Conservation (phyloP, 495 filamentous ascomycete genomes). For the Penicillium dipodomyicola region DNA sequence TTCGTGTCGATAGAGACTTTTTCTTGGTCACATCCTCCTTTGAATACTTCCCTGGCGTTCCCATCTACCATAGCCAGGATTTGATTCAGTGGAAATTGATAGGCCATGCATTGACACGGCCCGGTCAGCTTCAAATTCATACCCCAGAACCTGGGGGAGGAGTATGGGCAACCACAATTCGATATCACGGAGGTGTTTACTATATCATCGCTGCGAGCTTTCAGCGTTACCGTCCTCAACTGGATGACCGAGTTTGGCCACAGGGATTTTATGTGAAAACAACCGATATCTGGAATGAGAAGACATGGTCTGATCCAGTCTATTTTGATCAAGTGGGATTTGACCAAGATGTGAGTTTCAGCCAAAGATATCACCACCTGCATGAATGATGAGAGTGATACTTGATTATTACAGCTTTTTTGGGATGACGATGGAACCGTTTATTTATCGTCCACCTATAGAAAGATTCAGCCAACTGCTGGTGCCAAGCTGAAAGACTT, state of each 20-base stretch:
- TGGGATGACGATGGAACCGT: slow-evolving; percentile 43
- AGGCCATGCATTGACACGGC: slow-evolving; percentile 56
- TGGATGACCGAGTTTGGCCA: slow-evolving; percentile 45
- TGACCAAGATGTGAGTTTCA: slow-evolving; percentile 44
- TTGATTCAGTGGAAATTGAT: slow-evolving; percentile 48
- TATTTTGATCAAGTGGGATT: slow-evolving; percentile 50
- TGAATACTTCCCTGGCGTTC: slow-evolving; percentile 47
- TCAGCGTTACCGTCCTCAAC: slow-evolving; percentile 41
- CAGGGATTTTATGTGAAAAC: slow-evolving; percentile 50
- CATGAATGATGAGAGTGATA: not conserved
- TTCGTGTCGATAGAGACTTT: slow-evolving; percentile 38
- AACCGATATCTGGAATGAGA: slow-evolving; percentile 46
- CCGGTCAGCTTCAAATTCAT: slow-evolving; percentile 61
- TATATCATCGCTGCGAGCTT: slow-evolving; percentile 46
- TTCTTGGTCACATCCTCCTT: slow-evolving; percentile 49
- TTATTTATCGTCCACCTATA: slow-evolving; percentile 40
- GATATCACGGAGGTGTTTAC: slow-evolving; percentile 37
- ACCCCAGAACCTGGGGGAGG: slow-evolving; percentile 50
- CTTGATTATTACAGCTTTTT: slow-evolving; percentile 28
- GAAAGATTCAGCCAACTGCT: slow-evolving; percentile 31
- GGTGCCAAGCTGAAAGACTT: slow-evolving; percentile 35
- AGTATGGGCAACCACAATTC: slow-evolving; percentile 45
- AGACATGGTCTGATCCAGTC: slow-evolving; percentile 47
- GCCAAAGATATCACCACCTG: not conserved
- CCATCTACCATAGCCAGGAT: slow-evolving; percentile 49